Evolutionary conservation across 768 basidiomycete genomes (phyloP), one percentile per base, ranked within the genome.

Genomic region (Hypholoma sublateritium): DNA sequence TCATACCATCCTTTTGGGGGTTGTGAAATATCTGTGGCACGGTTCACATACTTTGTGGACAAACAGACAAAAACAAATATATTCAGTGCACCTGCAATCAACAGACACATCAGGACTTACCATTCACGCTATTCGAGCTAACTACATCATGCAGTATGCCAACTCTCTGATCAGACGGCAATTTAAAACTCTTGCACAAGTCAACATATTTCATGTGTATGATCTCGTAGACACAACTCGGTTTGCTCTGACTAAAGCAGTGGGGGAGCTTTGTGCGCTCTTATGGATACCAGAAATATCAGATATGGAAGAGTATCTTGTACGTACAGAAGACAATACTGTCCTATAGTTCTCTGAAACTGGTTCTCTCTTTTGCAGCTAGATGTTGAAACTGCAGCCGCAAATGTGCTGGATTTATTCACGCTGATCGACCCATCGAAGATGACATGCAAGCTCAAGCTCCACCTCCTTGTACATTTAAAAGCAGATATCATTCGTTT

Each of bases 151-250:
- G 61, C 75, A 80, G 44, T 79, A 79, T 57, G 62, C 65, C 0
- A 77, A 76, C 55, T 72, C 70, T 1, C 62, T 81, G 2, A 74
- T 80, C 41, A 77, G 77, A 8, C 64, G 64, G 5, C 78, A 79
- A 24, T 69, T 79, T 45, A 78, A 79, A 56, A 70, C 69, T 0
- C 17, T 80, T 0, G 62, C 62, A 1, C 77, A 80, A 58, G 67
- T 69, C 6, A 66, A 65, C 19, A 54, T 64, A 2, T 80, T 79
- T 57, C 74, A 77, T 52, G 62, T 74, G 0, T 66, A 77, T 17
- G 69, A 74, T 17, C 63, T 80, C 5, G 62, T 70, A 0, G 59
- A 65, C 5, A 2, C 35, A 0, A 34, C 2, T 1, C 64, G 69
- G 1, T 70, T 77, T 32, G 5, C 17, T 5, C 59, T 72, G 0